Percentiles rank a stretch among this genome's conserved stretches.
phyloP scores from a whole-genome alignment of 208 protist genomes.

The Leishmania amazonensis region DNA sequence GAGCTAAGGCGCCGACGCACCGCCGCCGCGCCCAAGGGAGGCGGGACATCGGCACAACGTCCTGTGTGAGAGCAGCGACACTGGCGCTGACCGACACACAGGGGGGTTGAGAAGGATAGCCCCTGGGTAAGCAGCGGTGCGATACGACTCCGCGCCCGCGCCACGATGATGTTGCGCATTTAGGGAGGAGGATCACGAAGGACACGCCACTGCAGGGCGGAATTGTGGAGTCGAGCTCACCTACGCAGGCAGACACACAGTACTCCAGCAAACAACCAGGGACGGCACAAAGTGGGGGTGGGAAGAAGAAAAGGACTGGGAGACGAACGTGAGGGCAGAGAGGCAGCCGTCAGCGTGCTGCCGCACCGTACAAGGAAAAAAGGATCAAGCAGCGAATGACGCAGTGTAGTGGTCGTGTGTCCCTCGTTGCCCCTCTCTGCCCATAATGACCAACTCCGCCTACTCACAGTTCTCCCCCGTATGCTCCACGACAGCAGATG shows the following conservation, averaged over 20 bases:
- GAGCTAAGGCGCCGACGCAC: slow-evolving; percentile 4
- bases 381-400: neutral
- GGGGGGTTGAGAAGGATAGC: neutral
- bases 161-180: neutral
- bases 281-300: neutral
- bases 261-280: neutral
- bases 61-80: slow-evolving; percentile 6
- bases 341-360: neutral
- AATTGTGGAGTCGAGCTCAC: neutral
- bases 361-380: neutral
- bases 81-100: neutral
- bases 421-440: neutral
- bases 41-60: slow-evolving; percentile 11
- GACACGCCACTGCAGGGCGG: neutral
- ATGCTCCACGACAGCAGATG: neutral
- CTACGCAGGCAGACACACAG: neutral
- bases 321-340: neutral
- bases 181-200: neutral
- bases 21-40: slow-evolving; percentile 11
- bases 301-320: neutral
- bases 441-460: neutral
- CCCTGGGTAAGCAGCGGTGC: neutral
- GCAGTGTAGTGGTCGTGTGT: neutral
- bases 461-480: neutral
- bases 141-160: neutral